A percentile compares a stretch with the other conserved stretches of the same genome.
These are phyloP conservation scores for Penstemon eatonii DNA, from an alignment of 257 asterid genomes.

Conservation along the genomic window DNA sequence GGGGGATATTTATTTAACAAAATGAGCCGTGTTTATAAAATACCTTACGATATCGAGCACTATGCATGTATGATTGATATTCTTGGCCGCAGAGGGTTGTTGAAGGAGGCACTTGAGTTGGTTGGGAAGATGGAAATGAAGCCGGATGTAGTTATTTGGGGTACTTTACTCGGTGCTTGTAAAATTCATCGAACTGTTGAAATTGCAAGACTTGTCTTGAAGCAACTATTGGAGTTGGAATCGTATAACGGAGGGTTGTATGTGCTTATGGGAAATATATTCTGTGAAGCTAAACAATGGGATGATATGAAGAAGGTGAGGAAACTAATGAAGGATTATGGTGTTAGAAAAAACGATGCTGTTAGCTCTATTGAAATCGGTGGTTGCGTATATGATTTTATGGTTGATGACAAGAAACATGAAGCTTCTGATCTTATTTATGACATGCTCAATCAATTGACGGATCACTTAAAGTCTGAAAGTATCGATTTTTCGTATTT, in stretches of 20 bases:
- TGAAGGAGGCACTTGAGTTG: slow-evolving; percentile 50
- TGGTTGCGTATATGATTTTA: slow-evolving; percentile 42
- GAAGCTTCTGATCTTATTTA: slow-evolving; percentile 38
- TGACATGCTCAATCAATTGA: slow-evolving; percentile 37
- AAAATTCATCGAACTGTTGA: slow-evolving; percentile 40
- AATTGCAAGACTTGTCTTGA: slow-evolving; percentile 45
- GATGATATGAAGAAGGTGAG: slow-evolving; percentile 53
- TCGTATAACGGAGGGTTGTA: slow-evolving; percentile 40
- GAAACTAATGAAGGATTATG: slow-evolving; percentile 44
- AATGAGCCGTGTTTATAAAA: slow-evolving; percentile 35
- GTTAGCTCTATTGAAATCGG: slow-evolving; percentile 47
- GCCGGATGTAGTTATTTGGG: slow-evolving; percentile 61
- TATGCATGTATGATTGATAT: slow-evolving; percentile 64
- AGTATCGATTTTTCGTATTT: neutral
- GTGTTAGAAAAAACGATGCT: slow-evolving; percentile 45
- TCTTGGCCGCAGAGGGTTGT: slow-evolving; percentile 56
- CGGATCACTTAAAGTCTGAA: slow-evolving; percentile 42
- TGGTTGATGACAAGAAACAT: slow-evolving; percentile 53
- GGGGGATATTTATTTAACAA: slow-evolving; percentile 50
- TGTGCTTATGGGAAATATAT: slow-evolving; percentile 58
- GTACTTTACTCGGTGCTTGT: slow-evolving; percentile 62
- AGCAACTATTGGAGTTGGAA: slow-evolving; percentile 55
- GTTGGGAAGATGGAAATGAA: slow-evolving; percentile 52
- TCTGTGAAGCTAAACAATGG: slow-evolving; percentile 56
- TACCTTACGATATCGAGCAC: slow-evolving; percentile 48